Percentiles rank a stretch among this genome's conserved stretches.
Conservation (phyloP, 148 eudicot genomes). For the Simmondsia chinensis region DNA sequence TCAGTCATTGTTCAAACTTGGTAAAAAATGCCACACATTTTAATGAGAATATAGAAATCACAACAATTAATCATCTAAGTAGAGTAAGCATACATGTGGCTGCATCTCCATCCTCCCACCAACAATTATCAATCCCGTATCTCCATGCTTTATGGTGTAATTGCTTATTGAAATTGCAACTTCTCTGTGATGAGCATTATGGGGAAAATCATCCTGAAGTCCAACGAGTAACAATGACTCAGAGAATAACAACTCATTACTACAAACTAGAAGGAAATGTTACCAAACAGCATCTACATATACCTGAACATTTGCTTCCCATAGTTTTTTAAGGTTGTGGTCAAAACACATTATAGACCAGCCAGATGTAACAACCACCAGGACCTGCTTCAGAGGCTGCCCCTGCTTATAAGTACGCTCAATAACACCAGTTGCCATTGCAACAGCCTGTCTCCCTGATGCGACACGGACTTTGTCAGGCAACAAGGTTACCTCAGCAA, state of each 20-base stretch:
- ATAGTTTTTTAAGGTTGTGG: conserved; percentile 89
- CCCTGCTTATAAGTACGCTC: conserved; percentile 55
- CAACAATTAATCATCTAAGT: conserved; percentile 8
- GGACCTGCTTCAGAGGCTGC: conserved; percentile 73
- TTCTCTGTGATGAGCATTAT: conserved; percentile 94
- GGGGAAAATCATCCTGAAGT: conserved; percentile 86
- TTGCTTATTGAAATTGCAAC: conserved; percentile 79
- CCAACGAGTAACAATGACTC: background rate
- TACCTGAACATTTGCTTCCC: conserved; percentile 92
- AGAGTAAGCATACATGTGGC: conserved; percentile 57
- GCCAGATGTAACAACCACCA: conserved; percentile 93
- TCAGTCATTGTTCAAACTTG: too few relatives aligned
- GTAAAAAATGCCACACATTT: too few relatives aligned
- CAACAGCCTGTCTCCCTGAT: conserved; percentile 94
- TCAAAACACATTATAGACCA: conserved; percentile 99
- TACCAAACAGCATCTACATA: background rate
- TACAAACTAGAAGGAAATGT: background rate
- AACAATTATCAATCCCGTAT: conserved; percentile 76
- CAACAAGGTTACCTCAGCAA: conserved; percentile 70
- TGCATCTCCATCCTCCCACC: conserved; percentile 98
- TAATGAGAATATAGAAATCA: background rate
- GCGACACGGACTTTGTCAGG: conserved; percentile 90
- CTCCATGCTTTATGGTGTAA: conserved; percentile 94
- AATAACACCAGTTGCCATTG: conserved; percentile 87
- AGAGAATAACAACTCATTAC: background rate